These are phyloP conservation scores for Pythium phragmitis DNA, from an alignment of 352 stramenopile species.

Conservation along the genomic window DNA sequence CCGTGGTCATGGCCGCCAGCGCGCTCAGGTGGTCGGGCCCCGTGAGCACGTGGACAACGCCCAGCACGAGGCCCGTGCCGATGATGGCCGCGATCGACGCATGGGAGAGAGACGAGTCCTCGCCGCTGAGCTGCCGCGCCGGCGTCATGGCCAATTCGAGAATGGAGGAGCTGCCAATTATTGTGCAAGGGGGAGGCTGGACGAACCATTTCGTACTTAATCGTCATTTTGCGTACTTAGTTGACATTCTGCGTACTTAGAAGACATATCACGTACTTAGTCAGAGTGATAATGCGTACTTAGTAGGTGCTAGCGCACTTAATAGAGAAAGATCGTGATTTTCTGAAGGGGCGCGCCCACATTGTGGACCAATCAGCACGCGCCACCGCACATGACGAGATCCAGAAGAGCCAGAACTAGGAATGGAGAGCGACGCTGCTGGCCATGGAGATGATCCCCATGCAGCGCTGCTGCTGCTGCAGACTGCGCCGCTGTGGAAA, in stretches of 20 bases:
- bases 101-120: conserved; percentile 25
- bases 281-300: no score
- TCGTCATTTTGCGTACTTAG: no score
- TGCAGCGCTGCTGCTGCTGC: conserved; percentile 10
- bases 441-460: background rate
- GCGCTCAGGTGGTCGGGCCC: conserved; percentile 88
- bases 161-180: no score
- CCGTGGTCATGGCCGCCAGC: conserved; percentile 76
- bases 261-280: no score
- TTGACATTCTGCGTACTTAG: no score
- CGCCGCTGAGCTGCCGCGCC: conserved; percentile 22
- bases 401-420: no score
- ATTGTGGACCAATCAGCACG: no score
- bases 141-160: background rate
- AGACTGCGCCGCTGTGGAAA: conserved; percentile 32
- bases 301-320: no score
- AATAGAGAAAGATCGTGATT: background rate
- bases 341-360: no score
- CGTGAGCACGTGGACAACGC: conserved; percentile 59
- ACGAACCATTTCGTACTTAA: no score
- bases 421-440: background rate
- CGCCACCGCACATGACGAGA: no score
- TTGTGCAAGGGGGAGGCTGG: no score
- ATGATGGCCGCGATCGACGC: conserved; percentile 38
- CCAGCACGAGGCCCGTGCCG: conserved; percentile 50